Evolutionary conservation across 768 basidiomycete genomes (phyloP), one percentile per base, ranked within the genome.

Genomic region (Leucocoprinus leucothites): DNA sequence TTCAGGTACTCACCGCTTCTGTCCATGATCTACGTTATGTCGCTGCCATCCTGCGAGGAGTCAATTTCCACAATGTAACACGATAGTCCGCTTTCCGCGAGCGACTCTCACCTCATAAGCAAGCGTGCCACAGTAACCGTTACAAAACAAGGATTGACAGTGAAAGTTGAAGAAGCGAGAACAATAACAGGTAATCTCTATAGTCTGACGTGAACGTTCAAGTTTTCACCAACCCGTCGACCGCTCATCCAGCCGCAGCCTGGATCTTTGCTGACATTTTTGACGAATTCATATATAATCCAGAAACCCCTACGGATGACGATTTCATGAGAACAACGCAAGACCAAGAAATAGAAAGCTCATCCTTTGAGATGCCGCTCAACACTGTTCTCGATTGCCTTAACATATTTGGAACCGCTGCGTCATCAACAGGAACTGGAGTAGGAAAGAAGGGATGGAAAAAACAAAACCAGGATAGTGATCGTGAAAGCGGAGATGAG

Each of bases 331-430:
- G 36, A 34, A 36, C 47, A 35, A 22, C 54, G 8, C 47, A 56
- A 36, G 68, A 67, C 26, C 62, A 61, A 11, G 66, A 64, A 11
- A 56, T 51, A 9, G 69, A 74, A 21, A 77, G 72, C 51, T 69
- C 74, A 2, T 78, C 82, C 0, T 89, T 98, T 63, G 92, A 95
- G 67, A 80, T 99, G 53, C 88, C 89, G 2, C 81, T 99, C 36
- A 81, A 84, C 65, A 87, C 86, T 2, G 72, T 98, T 48, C 81
- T 97, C 57, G 94, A 97, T 60, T 94, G 91, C 63, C 76, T 99
- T 28, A 95, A 96, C 63, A 87, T 98, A 53, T 98, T 95, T 63
- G 95, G 96, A 25, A 90, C 93, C 9, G 91, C 89, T 1, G 63
- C 72, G 13, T 65, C 71, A 13, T 65, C 63, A 51, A 28, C 51